phyloP scores from a whole-genome alignment of 2,329 filamentous ascomycete species.

The Pseudogymnoascus sp. region DNA sequence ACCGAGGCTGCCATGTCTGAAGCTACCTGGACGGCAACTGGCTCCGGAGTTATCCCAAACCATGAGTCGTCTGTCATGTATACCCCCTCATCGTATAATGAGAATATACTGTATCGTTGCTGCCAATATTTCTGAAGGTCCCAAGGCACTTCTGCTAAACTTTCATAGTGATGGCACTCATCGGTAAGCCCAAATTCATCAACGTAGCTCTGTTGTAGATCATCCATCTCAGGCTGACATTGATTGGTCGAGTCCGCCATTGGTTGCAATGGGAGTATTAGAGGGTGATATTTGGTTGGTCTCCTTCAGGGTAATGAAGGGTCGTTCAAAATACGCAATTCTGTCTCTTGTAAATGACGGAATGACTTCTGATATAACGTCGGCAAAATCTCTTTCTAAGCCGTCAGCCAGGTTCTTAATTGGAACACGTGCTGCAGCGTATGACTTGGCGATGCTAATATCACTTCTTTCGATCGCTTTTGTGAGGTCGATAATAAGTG shows the following conservation, averaged over 20 bases:
- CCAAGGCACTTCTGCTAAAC: conserved; percentile 64
- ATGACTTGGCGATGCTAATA: background rate
- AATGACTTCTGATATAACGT: conserved; percentile 7
- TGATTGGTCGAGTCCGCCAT: conserved; percentile 7
- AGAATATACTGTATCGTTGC: conserved; percentile 82
- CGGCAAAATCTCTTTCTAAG: background rate
- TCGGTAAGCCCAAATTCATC: conserved; percentile 40
- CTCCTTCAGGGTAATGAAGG: background rate
- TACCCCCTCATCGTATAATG: conserved; percentile 77
- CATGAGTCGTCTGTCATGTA: conserved; percentile 89
- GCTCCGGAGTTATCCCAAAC: conserved; percentile 95
- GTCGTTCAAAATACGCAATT: background rate
- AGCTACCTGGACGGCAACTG: conserved; percentile 65
- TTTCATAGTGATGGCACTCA: conserved; percentile 68
- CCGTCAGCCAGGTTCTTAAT: background rate
- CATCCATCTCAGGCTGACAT: conserved; percentile 3
- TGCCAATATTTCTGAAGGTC: conserved; percentile 93
- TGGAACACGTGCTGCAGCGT: background rate
- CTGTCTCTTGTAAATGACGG: background rate
- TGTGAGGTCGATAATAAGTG: conserved; percentile 2
- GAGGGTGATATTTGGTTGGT: background rate
- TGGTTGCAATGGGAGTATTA: background rate
- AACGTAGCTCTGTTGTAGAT: background rate
- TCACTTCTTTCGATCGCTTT: conserved; percentile 3
- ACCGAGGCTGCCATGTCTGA: conserved; percentile 31